Conservation (phyloP, 305 asterid species). For the Fraxinus velutina region DNA sequence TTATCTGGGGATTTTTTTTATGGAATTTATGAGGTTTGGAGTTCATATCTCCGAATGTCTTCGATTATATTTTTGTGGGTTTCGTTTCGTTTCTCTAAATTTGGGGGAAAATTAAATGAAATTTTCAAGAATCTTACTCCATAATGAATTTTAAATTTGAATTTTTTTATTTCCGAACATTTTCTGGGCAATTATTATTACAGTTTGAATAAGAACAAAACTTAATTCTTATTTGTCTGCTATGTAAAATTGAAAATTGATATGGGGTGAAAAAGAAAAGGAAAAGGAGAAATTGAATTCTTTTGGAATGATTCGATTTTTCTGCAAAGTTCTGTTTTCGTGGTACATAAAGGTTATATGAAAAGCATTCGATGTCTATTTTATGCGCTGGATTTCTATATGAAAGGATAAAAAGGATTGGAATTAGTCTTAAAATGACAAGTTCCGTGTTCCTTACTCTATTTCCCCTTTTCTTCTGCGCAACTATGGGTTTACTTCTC, state of each 20-base stretch:
- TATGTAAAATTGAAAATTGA: constrained; percentile 9
- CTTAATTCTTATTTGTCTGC: constrained; percentile 18
- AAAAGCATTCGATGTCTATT: constrained; percentile 34
- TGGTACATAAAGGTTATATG: constrained; percentile 20
- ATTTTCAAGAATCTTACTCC: constrained; percentile 11
- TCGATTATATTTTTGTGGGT: not conserved
- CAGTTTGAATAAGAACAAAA: not conserved
- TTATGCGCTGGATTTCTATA: constrained; percentile 36
- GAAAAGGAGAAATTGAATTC: constrained; percentile 6
- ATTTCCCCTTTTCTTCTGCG: constrained; percentile 28
- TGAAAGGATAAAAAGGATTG: constrained; percentile 28
- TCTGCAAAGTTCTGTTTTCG: constrained; percentile 7
- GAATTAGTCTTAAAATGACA: constrained; percentile 39
- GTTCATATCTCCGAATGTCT: not conserved
- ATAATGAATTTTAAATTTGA: not conserved
- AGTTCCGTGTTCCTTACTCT: constrained; percentile 54
- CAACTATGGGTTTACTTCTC: constrained; percentile 19
- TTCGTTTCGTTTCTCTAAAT: not conserved
- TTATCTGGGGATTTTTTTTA: not conserved
- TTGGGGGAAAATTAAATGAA: not conserved
- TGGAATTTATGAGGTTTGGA: not conserved
- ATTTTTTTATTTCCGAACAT: not conserved
- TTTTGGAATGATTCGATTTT: constrained; percentile 14
- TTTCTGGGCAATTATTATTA: not conserved
- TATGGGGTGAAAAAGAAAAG: constrained; percentile 7